Evolutionary conservation across 495 filamentous ascomycete species (phyloP).

Genomic region (Oleoguttula mirabilis): DNA sequence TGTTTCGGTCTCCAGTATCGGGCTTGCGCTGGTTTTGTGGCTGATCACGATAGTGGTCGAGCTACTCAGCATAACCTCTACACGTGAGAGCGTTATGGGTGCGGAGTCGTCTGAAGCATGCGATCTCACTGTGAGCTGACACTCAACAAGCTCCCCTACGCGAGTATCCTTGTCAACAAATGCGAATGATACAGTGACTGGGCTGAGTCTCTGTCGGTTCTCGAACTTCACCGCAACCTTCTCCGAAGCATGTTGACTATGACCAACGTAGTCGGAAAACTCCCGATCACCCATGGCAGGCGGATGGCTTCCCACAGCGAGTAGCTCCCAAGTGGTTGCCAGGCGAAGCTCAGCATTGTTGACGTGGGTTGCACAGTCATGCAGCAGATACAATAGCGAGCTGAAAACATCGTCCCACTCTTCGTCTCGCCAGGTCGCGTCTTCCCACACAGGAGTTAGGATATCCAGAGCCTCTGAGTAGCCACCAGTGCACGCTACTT

Average conservation of each 20-base stretch:
- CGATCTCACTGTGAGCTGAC: conserved; percentile 65
- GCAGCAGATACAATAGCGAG: conserved; percentile 59
- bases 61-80: conserved; percentile 34
- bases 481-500: conserved; percentile 47
- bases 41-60: conserved; percentile 20
- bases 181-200: conserved; percentile 56
- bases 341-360: conserved; percentile 1
- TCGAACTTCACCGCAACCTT: conserved; percentile 2
- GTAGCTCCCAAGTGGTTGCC: conserved; percentile 3
- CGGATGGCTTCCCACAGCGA: not conserved
- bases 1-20: no score
- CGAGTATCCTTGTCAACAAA: conserved; percentile 67
- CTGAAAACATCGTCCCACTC: conserved; percentile 71
- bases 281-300: not conserved
- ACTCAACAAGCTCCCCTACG: conserved; percentile 62
- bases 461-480: conserved; percentile 58
- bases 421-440: conserved; percentile 59
- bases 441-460: conserved; percentile 59
- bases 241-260: not conserved
- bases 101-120: conserved; percentile 48
- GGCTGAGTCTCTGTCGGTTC: conserved; percentile 4
- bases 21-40: no score
- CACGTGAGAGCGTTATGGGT: conserved; percentile 50
- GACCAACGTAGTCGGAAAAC: not conserved
- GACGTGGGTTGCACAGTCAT: conserved; percentile 50